Conservation (phyloP, 352 stramenopile genomes). For the Phytopythium sindhum region DNA sequence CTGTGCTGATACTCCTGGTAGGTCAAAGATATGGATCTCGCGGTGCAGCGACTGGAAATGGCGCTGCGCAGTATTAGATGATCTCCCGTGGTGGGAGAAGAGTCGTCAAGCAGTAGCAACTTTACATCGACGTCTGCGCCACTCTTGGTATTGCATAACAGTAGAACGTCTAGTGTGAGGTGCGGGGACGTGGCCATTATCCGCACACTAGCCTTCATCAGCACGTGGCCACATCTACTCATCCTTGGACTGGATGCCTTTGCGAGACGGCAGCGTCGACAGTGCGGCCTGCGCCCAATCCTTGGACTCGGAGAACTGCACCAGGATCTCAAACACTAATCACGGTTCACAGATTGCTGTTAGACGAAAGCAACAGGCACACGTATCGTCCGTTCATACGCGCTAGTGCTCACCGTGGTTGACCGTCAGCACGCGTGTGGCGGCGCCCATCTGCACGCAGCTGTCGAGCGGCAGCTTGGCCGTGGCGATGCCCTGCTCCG, state of each 20-base stretch:
- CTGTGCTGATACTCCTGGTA: conserved; percentile 12
- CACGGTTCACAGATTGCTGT: not conserved
- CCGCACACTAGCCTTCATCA: not conserved
- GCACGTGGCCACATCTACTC: conserved; percentile 8
- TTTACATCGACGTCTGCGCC: not conserved
- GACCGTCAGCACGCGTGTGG: conserved; percentile 83
- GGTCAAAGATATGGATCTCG: conserved; percentile 82
- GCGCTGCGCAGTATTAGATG: conserved; percentile 67
- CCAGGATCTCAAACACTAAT: conserved; percentile 79
- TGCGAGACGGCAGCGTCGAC: conserved; percentile 61
- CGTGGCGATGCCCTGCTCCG: conserved; percentile 87
- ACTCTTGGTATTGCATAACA: not conserved
- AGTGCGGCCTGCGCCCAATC: conserved; percentile 78
- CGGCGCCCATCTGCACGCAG: conserved; percentile 63
- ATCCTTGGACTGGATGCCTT: conserved; percentile 58
- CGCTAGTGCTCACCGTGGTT: conserved; percentile 67
- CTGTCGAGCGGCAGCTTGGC: conserved; percentile 91
- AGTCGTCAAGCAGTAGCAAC: not conserved
- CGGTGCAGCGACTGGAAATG: conserved; percentile 72
- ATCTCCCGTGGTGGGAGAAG: conserved; percentile 6
- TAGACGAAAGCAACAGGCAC: not conserved
- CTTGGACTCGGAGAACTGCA: conserved; percentile 59
- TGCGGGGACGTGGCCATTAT: not conserved
- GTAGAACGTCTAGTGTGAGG: not conserved
- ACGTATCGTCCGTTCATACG: not conserved